Conservation (phyloP, 1,284 basidiomycete genomes). For the Lentinula novae-zelandiae region DNA sequence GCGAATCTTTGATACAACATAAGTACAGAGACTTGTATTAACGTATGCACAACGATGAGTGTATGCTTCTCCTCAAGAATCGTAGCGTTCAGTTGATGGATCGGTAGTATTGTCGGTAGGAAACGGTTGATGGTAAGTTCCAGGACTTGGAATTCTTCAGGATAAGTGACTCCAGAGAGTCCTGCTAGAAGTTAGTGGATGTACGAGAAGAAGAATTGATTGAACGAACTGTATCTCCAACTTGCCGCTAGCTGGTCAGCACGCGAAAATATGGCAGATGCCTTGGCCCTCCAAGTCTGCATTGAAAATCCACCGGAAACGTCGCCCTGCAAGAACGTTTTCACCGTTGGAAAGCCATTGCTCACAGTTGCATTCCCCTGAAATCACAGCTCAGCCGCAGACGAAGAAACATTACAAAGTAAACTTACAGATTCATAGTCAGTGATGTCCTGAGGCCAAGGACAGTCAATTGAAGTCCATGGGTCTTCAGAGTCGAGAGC, state of each 20-base stretch:
- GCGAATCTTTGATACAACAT: slow-evolving; percentile 61
- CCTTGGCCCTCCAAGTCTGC: slow-evolving; percentile 64
- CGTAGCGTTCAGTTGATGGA: slow-evolving; percentile 58
- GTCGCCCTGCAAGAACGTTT: slow-evolving; percentile 58
- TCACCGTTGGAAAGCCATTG: slow-evolving; percentile 52
- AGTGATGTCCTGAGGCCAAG: slow-evolving; percentile 61
- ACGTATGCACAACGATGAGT: slow-evolving; percentile 57
- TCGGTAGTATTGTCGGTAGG: slow-evolving; percentile 55
- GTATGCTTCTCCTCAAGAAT: slow-evolving; percentile 56
- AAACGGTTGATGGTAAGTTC: slow-evolving; percentile 64
- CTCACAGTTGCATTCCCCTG: slow-evolving; percentile 56
- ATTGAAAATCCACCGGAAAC: slow-evolving; percentile 57
- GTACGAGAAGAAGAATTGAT: slow-evolving; percentile 7
- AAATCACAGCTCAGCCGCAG: not conserved
- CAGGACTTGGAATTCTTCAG: slow-evolving; percentile 54
- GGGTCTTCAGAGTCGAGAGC: slow-evolving; percentile 47
- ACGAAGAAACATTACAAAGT: slow-evolving; percentile 7
- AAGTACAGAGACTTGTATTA: slow-evolving; percentile 66
- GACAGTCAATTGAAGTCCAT: slow-evolving; percentile 51
- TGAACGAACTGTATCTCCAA: slow-evolving; percentile 54
- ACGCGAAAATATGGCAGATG: slow-evolving; percentile 67
- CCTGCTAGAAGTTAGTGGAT: slow-evolving; percentile 23
- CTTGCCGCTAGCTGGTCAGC: slow-evolving; percentile 56
- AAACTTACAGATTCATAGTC: slow-evolving; percentile 53
- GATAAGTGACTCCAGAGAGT: slow-evolving; percentile 40